These are phyloP conservation scores for Phellinidium pouzarii DNA, from an alignment of 1,284 basidiomycete genomes.

Conservation along the genomic window DNA sequence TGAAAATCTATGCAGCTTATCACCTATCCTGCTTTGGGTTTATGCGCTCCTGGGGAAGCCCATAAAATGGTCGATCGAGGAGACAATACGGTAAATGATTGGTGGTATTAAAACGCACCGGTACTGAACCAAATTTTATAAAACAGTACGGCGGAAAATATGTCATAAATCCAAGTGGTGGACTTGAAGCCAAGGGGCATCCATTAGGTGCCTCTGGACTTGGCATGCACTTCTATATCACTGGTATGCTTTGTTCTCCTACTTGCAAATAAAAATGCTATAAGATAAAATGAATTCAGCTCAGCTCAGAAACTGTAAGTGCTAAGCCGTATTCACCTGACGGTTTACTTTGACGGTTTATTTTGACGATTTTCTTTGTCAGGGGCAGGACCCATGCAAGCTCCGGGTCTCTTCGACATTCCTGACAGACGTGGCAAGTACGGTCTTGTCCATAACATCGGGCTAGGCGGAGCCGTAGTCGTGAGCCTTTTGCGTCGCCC, in stretches of 20 bases:
- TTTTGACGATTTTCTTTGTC: background rate
- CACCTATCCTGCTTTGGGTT: conserved; percentile 77
- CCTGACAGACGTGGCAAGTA: conserved; percentile 66
- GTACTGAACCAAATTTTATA: conserved; percentile 12
- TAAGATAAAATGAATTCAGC: conserved; percentile 33
- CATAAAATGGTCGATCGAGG: conserved; percentile 70
- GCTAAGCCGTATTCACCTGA: background rate
- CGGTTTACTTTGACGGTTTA: conserved; percentile 10
- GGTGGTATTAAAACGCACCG: background rate
- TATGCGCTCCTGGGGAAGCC: conserved; percentile 65
- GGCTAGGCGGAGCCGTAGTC: conserved; percentile 75
- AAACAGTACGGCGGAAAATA: conserved; percentile 75
- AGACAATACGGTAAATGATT: conserved; percentile 81
- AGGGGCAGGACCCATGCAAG: conserved; percentile 83
- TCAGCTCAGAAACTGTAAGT: conserved; percentile 66
- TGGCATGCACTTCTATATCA: conserved; percentile 86
- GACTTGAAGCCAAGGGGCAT: conserved; percentile 82
- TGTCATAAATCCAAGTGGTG: conserved; percentile 84
- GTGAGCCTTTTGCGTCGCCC: conserved; percentile 68
- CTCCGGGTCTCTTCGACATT: conserved; percentile 57
- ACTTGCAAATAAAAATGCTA: background rate
- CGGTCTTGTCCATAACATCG: conserved; percentile 80
- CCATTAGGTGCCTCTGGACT: conserved; percentile 81
- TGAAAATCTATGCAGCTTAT: conserved; percentile 47
- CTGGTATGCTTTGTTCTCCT: conserved; percentile 46